Percentiles rank a stretch among this genome's conserved stretches.
Evolutionary conservation across 257 asterid genomes (phyloP).

Genomic region (Ballota nigra): DNA sequence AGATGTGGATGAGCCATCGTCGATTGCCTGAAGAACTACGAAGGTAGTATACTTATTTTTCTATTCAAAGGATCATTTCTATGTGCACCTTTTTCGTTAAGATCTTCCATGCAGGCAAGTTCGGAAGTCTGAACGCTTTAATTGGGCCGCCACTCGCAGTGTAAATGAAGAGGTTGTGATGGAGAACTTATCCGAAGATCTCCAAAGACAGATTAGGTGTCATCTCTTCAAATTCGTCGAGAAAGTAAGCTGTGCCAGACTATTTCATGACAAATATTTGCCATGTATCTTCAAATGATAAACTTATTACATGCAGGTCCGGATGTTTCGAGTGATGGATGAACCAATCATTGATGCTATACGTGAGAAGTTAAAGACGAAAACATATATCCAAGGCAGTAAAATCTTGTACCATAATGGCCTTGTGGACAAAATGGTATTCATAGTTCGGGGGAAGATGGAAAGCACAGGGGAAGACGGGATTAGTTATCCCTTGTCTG

Average conservation of each 20-base stretch:
- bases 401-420: constrained; percentile 60
- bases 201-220: constrained; percentile 78
- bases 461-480: constrained; percentile 75
- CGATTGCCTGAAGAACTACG: constrained; percentile 72
- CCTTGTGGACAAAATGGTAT: constrained; percentile 84
- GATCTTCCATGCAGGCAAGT: constrained; percentile 59
- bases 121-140: constrained; percentile 73
- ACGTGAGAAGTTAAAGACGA: constrained; percentile 78
- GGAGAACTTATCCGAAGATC: constrained; percentile 94
- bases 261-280: too few relatives aligned
- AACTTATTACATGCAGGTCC: constrained; percentile 56
- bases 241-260: constrained; percentile 78
- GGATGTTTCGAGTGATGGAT: constrained; percentile 72
- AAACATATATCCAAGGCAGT: constrained; percentile 76
- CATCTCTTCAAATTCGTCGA: constrained; percentile 82
- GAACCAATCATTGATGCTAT: constrained; percentile 85
- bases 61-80: too few relatives aligned
- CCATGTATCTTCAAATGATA: neutral
- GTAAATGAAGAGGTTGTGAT: constrained; percentile 78
- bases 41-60: constrained; percentile 43
- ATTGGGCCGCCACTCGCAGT: constrained; percentile 94
- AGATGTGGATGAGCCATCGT: constrained; percentile 96
- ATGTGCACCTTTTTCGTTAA: too few relatives aligned
- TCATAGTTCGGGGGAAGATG: constrained; percentile 79
- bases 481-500: constrained; percentile 47